Conservation (phyloP, 2,329 filamentous ascomycete species). For the Xylariaceae sp. region DNA sequence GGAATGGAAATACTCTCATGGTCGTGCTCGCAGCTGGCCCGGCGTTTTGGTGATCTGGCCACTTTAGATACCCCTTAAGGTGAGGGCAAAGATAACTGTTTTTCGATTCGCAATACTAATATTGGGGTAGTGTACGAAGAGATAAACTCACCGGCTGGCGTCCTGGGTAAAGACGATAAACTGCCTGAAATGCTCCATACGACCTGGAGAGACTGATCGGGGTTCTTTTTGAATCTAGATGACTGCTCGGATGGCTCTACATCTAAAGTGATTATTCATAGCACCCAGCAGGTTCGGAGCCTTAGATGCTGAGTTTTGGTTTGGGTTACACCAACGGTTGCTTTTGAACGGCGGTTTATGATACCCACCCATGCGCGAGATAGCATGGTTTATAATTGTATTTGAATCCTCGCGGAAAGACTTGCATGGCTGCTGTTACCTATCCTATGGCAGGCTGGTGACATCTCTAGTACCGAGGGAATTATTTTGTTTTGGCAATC, state of each 20-base stretch:
- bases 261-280: not conserved
- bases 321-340: not conserved
- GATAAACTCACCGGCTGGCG: slow-evolving; percentile 32
- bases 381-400: slow-evolving; percentile 18
- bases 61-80: slow-evolving; percentile 20
- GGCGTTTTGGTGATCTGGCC: slow-evolving; percentile 21
- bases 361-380: slow-evolving; percentile 12
- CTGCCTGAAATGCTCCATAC: slow-evolving; percentile 32
- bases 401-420: slow-evolving; percentile 12
- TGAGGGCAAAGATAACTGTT: not conserved
- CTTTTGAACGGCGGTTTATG: not conserved
- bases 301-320: not conserved
- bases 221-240: slow-evolving; percentile 6
- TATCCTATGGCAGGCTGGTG: slow-evolving; percentile 1
- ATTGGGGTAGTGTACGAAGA: slow-evolving; percentile 16
- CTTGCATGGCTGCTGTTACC: not conserved
- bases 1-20: slow-evolving; percentile 27
- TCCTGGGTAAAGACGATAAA: slow-evolving; percentile 45
- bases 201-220: slow-evolving; percentile 24
- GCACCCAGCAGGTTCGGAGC: not conserved
- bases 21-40: slow-evolving; percentile 27
- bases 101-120: slow-evolving; percentile 13
- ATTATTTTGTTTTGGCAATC: slow-evolving; percentile 34
- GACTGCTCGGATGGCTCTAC: not conserved
- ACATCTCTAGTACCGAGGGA: slow-evolving; percentile 12